A percentile compares a stretch with the other conserved stretches of the same genome.
Conservation (phyloP, 1,284 basidiomycete genomes). For the Psilocybe mexicana region DNA sequence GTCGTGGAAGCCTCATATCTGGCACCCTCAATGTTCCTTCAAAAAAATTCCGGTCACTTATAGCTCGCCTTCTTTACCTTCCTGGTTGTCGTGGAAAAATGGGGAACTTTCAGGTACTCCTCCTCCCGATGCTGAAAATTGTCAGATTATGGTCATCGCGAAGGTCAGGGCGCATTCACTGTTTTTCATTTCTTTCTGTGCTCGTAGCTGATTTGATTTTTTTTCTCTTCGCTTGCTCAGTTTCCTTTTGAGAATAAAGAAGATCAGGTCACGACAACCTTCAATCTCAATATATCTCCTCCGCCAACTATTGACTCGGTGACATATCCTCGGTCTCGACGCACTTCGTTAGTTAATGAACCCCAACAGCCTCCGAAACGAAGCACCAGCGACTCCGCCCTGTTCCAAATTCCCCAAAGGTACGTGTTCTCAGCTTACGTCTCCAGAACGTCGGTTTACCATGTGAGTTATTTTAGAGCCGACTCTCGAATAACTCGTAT, state of each 20-base stretch:
- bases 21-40: conserved; percentile 93
- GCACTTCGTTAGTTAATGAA: conserved; percentile 64
- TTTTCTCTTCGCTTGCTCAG: conserved; percentile 36
- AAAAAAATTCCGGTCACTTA: conserved; percentile 80
- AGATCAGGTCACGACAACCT: conserved; percentile 62
- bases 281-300: conserved; percentile 72
- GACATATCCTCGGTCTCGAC: conserved; percentile 51
- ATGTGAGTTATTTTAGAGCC: conserved; percentile 20
- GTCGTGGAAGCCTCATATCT: conserved; percentile 93
- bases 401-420: conserved; percentile 40
- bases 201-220: conserved; percentile 10
- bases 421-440: conserved; percentile 17
- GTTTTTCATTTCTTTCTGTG: conserved; percentile 2
- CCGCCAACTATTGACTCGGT: conserved; percentile 64
- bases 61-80: conserved; percentile 77
- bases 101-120: conserved; percentile 75
- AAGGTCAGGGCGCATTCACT: conserved; percentile 46
- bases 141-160: conserved; percentile 70
- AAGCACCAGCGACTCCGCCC: conserved; percentile 60
- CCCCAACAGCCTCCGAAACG: conserved; percentile 43
- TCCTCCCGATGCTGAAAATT: conserved; percentile 68
- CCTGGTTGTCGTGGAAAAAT: conserved; percentile 90
- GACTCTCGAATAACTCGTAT: conserved; percentile 30
- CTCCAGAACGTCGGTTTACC: not conserved
- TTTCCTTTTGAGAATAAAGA: conserved; percentile 74